These are phyloP conservation scores for Umbelopsis ramanniana DNA, from an alignment of 192 early-diverging fungal species.

Conservation along the genomic window DNA sequence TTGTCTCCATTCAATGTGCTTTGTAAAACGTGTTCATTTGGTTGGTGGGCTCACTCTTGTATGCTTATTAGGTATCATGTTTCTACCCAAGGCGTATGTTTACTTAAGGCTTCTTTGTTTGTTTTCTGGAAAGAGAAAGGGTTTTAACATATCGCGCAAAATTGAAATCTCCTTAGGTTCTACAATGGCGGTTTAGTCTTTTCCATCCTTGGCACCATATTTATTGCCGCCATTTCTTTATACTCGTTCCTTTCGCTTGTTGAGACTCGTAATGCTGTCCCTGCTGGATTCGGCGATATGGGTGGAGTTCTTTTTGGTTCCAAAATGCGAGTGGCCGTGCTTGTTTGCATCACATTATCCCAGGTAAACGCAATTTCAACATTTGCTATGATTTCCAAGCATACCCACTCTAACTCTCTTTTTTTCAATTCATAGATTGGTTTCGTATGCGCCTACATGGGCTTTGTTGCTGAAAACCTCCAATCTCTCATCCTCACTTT, in stretches of 20 bases:
- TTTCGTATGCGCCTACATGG: constrained; percentile 90
- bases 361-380: constrained; percentile 29
- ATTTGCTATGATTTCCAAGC: background rate
- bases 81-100: constrained; percentile 34
- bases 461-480: constrained; percentile 90
- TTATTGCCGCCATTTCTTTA: constrained; percentile 65
- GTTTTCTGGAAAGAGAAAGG: background rate
- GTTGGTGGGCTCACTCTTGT: background rate
- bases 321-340: constrained; percentile 62
- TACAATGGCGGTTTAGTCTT: constrained; percentile 67
- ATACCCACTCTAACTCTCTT: background rate
- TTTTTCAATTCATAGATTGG: constrained; percentile 61
- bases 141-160: no score
- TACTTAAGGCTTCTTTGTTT: background rate
- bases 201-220: constrained; percentile 55
- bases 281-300: constrained; percentile 72
- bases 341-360: constrained; percentile 48
- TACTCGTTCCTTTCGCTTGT: constrained; percentile 70
- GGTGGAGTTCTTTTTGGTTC: constrained; percentile 65
- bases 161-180: constrained; percentile 50
- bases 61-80: constrained; percentile 40
- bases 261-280: constrained; percentile 61
- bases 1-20: background rate
- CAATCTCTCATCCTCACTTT: constrained; percentile 75
- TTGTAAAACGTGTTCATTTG: background rate